Evolutionary conservation across 108 stramenopile genomes (phyloP), one percentile per base, ranked within the genome.

Genomic region (Cyclostephanos invisitatus): DNA sequence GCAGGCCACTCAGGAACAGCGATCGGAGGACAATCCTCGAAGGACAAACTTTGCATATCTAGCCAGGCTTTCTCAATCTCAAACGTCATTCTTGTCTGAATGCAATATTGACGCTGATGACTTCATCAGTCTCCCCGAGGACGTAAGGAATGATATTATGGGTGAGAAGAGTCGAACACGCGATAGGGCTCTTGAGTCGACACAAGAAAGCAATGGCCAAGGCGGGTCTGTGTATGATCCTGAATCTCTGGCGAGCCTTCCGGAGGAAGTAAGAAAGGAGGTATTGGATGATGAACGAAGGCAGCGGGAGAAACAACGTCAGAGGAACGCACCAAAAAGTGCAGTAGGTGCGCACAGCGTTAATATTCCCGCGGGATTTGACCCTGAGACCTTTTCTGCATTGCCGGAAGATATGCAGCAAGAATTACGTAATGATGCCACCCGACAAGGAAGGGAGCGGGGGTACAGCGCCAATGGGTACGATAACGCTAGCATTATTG

Each of bases 361-460:
- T 3, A 64, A 76, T 46, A 40, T 69, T 10, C 75, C 75, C 10
- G 75, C 75, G 14, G 75, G 75, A 20, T 76, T 69, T 12, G 75
- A 76, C 48, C 68, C 75, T 11, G 75, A 76, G 68, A 68, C 75
- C 7, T 76, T 76, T 63, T 49, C 60, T 53, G 62, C 75, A 29
- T 68, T 76, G 44, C 75, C 75, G 14, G 47, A 62, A 58, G 68
- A 62, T 9, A 57, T 76, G 67, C 67, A 69, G 35, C 47, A 64
- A 40, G 75, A 76, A 54, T 53, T 76, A 40, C 25, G 62, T 62
- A 68, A 76, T 29, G 68, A 68, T 29, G 75, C 75, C 29, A 62
- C 51, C 56, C 27, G 58, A 27, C 46, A 49, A 60, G 29, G 24
- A 25, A 27, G 12, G 17, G 10, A 35, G 61, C 49, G 44, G 46